phyloP scores from a whole-genome alignment of 768 basidiomycete genomes.

The Tulasnella sp. region DNA sequence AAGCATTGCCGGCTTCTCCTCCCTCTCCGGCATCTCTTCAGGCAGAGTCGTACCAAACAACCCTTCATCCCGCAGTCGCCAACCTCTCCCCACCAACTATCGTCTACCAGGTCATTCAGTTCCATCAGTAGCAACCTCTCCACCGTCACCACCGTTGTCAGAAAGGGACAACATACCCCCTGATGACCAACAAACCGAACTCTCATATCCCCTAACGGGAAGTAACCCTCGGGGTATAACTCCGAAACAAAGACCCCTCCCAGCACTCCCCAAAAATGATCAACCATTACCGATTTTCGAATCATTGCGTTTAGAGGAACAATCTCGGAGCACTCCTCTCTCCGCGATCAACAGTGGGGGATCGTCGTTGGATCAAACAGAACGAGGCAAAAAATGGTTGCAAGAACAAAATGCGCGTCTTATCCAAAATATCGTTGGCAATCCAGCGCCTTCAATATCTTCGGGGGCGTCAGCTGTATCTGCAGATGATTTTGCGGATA shows the following conservation, averaged over 20 bases:
- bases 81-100: conserved; percentile 12
- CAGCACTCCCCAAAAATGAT: too few species aligned
- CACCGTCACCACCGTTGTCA: conserved; percentile 13
- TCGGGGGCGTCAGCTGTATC: conserved; percentile 26
- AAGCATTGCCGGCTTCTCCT: too few species aligned
- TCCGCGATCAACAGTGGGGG: background rate
- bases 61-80: conserved; percentile 5
- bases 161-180: background rate
- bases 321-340: conserved; percentile 28
- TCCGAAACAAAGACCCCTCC: background rate
- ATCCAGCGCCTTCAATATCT: conserved; percentile 45
- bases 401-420: conserved; percentile 64
- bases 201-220: too few species aligned
- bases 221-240: background rate
- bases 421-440: conserved; percentile 47
- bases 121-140: conserved; percentile 11
- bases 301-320: conserved; percentile 40
- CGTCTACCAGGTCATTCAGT: conserved; percentile 12
- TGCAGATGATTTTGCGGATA: background rate
- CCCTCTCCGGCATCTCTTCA: background rate
- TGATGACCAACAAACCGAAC: background rate
- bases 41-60: conserved; percentile 6
- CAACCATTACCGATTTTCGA: too few species aligned
- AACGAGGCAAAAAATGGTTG: conserved; percentile 69
- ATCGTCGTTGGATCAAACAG: conserved; percentile 31